These are phyloP conservation scores for Kregervanrija delftensis DNA, from an alignment of 805 yeast genomes.

Conservation along the genomic window DNA sequence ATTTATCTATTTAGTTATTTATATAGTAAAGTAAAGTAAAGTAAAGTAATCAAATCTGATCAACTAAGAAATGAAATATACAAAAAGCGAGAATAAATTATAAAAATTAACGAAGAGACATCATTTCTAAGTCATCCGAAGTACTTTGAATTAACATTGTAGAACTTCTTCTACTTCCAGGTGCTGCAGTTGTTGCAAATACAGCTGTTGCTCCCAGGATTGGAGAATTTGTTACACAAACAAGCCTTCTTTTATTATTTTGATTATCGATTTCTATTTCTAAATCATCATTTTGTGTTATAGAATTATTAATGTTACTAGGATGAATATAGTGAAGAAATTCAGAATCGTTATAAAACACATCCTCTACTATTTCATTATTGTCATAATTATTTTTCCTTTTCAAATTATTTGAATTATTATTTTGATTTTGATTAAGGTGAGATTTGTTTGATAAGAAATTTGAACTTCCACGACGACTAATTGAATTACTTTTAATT, in stretches of 20 bases:
- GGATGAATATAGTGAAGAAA: conserved; percentile 2
- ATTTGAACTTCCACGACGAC: conserved; percentile 5
- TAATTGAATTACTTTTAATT: conserved; percentile 3
- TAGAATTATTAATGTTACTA: conserved; percentile 2
- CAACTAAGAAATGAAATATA: too few species aligned
- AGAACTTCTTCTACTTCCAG: conserved; percentile 20
- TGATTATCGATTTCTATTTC: too few species aligned
- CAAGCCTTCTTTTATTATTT: conserved; percentile 10
- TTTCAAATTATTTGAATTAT: background rate
- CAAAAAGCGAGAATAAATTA: too few species aligned
- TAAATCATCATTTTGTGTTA: background rate
- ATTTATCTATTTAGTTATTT: too few species aligned
- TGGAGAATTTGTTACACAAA: conserved; percentile 13
- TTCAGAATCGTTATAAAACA: background rate
- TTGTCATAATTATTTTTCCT: background rate
- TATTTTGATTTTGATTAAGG: background rate
- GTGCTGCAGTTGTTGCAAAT: conserved; percentile 2
- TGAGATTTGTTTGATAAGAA: background rate
- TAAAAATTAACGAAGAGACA: conserved; percentile 15
- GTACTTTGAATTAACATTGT: conserved; percentile 23
- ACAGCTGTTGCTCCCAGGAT: conserved; percentile 8
- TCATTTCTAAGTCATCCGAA: conserved; percentile 25
- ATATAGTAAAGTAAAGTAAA: too few species aligned
- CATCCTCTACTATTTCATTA: background rate
- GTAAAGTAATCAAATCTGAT: too few species aligned